Evolutionary conservation across 169 alveolate species (phyloP).

Genomic region (Plasmodium adleri): DNA sequence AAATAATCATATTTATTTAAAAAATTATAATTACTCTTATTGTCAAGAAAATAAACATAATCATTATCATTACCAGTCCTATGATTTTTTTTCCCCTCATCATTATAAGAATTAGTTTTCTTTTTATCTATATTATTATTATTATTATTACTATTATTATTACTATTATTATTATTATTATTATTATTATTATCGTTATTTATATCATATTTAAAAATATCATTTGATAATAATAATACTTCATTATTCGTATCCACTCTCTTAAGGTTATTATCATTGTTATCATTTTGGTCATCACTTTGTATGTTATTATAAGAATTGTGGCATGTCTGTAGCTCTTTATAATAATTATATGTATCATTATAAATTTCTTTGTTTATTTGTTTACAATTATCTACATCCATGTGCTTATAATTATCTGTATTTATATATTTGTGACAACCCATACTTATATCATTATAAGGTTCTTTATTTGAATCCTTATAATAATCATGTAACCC

Average conservation of each 20-base stretch:
- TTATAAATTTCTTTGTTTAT: no score
- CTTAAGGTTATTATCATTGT: background rate
- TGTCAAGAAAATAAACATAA: background rate
- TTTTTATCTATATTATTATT: slow-evolving; percentile 2
- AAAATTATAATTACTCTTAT: background rate
- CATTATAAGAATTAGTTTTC: no score
- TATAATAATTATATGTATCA: no score
- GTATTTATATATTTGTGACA: no score
- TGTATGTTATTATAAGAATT: no score
- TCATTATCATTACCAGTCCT: background rate
- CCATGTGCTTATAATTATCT: no score
- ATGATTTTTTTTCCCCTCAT: background rate
- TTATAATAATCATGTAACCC: no score
- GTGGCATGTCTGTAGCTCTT: no score
- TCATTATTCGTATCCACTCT: background rate
- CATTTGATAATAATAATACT: background rate
- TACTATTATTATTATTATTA: background rate
- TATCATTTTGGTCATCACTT: no score
- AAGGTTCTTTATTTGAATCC: no score
- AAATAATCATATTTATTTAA: slow-evolving; percentile 11
- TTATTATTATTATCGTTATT: background rate
- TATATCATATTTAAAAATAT: background rate
- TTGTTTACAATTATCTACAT: no score
- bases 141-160: background rate
- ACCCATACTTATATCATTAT: no score